A percentile compares a stretch with the other conserved stretches of the same genome.
These are phyloP conservation scores for Houttuynia cordata DNA, from an alignment of 164 flowering plant species.

Conservation along the genomic window DNA sequence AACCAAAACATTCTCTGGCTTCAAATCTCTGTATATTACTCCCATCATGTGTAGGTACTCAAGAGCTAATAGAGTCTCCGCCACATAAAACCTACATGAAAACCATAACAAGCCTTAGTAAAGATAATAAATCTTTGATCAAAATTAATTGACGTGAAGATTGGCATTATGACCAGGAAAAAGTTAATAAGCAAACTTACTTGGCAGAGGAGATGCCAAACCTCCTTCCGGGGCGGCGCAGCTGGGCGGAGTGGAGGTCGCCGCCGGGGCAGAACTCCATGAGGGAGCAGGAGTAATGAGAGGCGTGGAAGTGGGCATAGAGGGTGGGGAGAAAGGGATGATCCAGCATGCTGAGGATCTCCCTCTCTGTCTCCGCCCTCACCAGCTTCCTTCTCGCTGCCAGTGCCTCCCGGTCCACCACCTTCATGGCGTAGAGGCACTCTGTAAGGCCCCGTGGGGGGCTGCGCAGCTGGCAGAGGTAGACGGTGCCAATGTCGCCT, in stretches of 20 bases:
- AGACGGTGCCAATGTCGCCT: slow-evolving; percentile 75
- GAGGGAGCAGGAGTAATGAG: slow-evolving; percentile 75
- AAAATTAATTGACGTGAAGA: too few relatives aligned
- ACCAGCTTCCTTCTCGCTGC: slow-evolving; percentile 51
- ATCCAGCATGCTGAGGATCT: slow-evolving; percentile 62
- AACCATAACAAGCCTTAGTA: too few relatives aligned
- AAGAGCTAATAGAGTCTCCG: slow-evolving; percentile 60
- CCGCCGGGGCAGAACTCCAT: slow-evolving; percentile 97
- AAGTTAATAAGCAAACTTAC: slow-evolving; percentile 23
- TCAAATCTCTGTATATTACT: slow-evolving; percentile 66
- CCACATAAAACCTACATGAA: slow-evolving; percentile 67
- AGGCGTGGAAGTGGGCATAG: slow-evolving; percentile 66
- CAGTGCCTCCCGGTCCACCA: slow-evolving; percentile 73
- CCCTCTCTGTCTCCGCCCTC: slow-evolving; percentile 85
- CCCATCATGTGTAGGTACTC: slow-evolving; percentile 97
- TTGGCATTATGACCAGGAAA: too few relatives aligned
- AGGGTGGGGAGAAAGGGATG: slow-evolving; percentile 85
- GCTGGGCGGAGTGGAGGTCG: slow-evolving; percentile 53
- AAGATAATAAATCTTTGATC: too few relatives aligned
- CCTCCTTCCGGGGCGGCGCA: slow-evolving; percentile 42
- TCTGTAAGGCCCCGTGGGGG: slow-evolving; percentile 24
- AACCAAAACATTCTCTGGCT: slow-evolving; percentile 78
- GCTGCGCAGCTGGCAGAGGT: slow-evolving; percentile 57
- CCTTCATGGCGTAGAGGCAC: slow-evolving; percentile 77
- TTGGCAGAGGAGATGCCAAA: slow-evolving; percentile 59